phyloP scores from a whole-genome alignment of 495 filamentous ascomycete genomes.

The Talaromyces thailandensis region DNA sequence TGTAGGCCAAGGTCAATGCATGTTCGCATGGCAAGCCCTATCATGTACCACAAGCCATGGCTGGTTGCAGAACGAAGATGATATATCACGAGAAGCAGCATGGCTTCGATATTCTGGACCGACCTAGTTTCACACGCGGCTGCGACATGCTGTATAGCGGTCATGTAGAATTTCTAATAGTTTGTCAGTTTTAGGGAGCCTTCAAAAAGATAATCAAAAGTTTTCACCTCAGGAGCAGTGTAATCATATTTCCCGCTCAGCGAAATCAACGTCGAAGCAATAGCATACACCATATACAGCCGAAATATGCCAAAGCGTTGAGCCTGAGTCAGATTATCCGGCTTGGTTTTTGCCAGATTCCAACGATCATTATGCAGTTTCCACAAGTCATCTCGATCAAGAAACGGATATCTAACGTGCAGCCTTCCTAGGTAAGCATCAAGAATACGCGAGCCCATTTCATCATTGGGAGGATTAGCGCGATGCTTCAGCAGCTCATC shows the following conservation, averaged over 20 bases:
- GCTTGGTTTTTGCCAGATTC: constrained; percentile 29
- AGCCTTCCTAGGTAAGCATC: constrained; percentile 37
- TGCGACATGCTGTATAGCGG: constrained; percentile 41
- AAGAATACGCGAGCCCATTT: constrained; percentile 35
- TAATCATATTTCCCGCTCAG: constrained; percentile 38
- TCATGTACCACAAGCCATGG: constrained; percentile 49
- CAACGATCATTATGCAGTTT: constrained; percentile 35
- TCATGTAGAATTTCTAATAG: constrained; percentile 34
- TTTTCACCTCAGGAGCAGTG: constrained; percentile 32
- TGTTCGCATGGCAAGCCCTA: constrained; percentile 46
- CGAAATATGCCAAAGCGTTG: constrained; percentile 44
- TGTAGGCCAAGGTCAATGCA: constrained; percentile 46
- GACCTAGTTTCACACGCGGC: constrained; percentile 41
- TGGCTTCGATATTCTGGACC: constrained; percentile 46
- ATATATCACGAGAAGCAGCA: constrained; percentile 44
- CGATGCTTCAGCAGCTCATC: constrained; percentile 32
- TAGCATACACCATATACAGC: constrained; percentile 44
- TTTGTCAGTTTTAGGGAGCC: background rate
- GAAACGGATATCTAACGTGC: constrained; percentile 42
- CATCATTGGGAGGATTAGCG: constrained; percentile 39
- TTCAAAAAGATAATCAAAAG: background rate
- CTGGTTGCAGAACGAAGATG: constrained; percentile 42
- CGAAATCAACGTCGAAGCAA: constrained; percentile 40
- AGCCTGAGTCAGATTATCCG: constrained; percentile 25
- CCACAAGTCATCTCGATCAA: constrained; percentile 37